Evolutionary conservation across 257 asterid genomes (phyloP).

Genomic region (Solanum habrochaites): DNA sequence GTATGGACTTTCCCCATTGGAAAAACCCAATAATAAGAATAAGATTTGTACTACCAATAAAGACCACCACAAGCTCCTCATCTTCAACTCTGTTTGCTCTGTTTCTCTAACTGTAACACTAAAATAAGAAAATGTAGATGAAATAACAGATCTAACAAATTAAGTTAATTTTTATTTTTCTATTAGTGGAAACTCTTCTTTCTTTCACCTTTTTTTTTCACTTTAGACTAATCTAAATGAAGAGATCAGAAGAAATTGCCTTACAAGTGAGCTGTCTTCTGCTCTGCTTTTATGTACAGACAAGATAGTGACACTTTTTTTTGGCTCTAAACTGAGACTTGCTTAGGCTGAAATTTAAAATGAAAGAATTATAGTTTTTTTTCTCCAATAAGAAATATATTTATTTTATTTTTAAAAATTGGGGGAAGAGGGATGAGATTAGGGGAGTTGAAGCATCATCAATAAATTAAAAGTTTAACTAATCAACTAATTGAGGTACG

Average conservation of each 20-base stretch:
- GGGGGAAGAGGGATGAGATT: not conserved
- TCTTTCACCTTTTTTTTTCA: not conserved
- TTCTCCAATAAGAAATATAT: not conserved
- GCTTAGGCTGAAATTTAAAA: not conserved
- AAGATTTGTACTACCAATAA: not conserved
- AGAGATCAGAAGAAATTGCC: not conserved
- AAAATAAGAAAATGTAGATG: not conserved
- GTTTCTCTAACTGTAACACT: not conserved
- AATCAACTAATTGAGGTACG: no score
- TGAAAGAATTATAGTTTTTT: not conserved
- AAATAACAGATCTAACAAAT: not conserved
- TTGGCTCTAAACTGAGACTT: not conserved
- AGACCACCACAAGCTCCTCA: slow-evolving; percentile 6
- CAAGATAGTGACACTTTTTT: not conserved
- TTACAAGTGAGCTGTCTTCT: not conserved
- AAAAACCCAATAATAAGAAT: not conserved
- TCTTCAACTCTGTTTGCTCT: not conserved
- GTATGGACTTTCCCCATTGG: slow-evolving; percentile 32
- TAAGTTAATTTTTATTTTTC: not conserved
- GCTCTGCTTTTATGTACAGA: not conserved
- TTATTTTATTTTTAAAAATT: not conserved
- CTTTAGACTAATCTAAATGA: not conserved
- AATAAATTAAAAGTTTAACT: no score
- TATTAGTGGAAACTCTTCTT: not conserved
- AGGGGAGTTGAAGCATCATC: not conserved